phyloP scores from a whole-genome alignment of 805 yeast species.

The Saturnispora sekii region DNA sequence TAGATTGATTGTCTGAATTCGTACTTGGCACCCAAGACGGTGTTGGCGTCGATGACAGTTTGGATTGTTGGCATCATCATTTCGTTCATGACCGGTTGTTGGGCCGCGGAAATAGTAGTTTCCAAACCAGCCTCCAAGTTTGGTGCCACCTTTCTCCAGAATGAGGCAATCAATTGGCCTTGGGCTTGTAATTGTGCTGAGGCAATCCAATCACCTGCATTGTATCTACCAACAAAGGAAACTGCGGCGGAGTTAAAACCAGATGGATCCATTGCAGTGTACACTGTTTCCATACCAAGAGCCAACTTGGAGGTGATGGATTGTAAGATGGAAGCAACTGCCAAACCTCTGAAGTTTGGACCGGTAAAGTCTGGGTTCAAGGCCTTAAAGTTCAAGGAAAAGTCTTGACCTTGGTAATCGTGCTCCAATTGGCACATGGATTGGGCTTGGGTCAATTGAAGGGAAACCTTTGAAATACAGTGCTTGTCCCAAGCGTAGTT shows the following conservation, averaged over 20 bases:
- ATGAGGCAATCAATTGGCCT: constrained; percentile 81
- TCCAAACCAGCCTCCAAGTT: constrained; percentile 93
- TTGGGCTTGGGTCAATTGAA: constrained; percentile 82
- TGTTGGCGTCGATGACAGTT: constrained; percentile 80
- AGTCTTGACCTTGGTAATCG: constrained; percentile 86
- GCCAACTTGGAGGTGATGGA: constrained; percentile 75
- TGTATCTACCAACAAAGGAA: constrained; percentile 84
- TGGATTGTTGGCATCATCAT: constrained; percentile 72
- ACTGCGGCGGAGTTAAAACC: constrained; percentile 87
- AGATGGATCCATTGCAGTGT: constrained; percentile 59
- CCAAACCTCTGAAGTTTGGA: constrained; percentile 80
- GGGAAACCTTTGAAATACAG: constrained; percentile 71
- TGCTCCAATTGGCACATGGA: constrained; percentile 94
- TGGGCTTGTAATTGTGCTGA: constrained; percentile 89
- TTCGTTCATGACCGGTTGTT: constrained; percentile 68
- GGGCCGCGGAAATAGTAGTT: constrained; percentile 68
- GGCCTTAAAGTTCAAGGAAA: constrained; percentile 79
- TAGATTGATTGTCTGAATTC: constrained; percentile 94
- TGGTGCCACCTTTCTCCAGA: constrained; percentile 89
- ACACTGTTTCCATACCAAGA: constrained; percentile 86
- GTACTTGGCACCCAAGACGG: constrained; percentile 93
- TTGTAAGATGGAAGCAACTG: constrained; percentile 86
- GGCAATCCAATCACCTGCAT: constrained; percentile 83
- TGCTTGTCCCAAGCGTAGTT: constrained; percentile 84
- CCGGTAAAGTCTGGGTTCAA: constrained; percentile 77